Evolutionary conservation across 805 yeast species (phyloP).

Genomic region (Candida nanaspora): DNA sequence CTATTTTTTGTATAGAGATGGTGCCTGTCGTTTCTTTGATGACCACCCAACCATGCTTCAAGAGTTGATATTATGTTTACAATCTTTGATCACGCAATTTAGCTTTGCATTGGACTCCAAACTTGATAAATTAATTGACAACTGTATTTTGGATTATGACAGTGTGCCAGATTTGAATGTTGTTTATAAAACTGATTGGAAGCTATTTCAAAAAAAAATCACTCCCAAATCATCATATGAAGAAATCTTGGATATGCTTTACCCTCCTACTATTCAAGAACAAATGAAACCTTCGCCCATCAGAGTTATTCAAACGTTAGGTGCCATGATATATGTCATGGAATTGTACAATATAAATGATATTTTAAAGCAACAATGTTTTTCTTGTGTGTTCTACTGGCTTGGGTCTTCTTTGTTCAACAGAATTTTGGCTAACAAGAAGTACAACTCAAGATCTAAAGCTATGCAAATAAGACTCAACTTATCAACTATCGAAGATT

Average conservation of each 20-base stretch:
- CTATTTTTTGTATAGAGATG: conserved; percentile 67
- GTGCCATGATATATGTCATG: conserved; percentile 81
- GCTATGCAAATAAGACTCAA: conserved; percentile 90
- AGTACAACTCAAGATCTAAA: conserved; percentile 67
- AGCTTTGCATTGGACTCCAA: conserved; percentile 60
- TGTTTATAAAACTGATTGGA: conserved; percentile 66
- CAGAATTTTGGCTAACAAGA: conserved; percentile 57
- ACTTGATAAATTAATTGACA: conserved; percentile 49
- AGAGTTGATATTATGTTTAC: conserved; percentile 46
- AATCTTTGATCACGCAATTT: conserved; percentile 57
- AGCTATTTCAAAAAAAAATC: conserved; percentile 37
- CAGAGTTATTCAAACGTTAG: conserved; percentile 75
- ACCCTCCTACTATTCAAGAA: conserved; percentile 78
- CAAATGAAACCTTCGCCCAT: conserved; percentile 88
- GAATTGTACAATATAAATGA: conserved; percentile 78
- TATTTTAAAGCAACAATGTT: conserved; percentile 67
- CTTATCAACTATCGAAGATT: conserved; percentile 81
- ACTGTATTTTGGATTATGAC: conserved; percentile 65
- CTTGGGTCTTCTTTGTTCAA: conserved; percentile 69
- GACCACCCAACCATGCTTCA: conserved; percentile 54
- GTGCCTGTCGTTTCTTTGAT: conserved; percentile 41
- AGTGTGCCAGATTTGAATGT: conserved; percentile 80
- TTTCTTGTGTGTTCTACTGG: conserved; percentile 75
- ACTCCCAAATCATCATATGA: conserved; percentile 50
- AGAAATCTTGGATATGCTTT: conserved; percentile 66